phyloP scores from a whole-genome alignment of 2,329 filamentous ascomycete species.

The Neurospora crassa region DNA sequence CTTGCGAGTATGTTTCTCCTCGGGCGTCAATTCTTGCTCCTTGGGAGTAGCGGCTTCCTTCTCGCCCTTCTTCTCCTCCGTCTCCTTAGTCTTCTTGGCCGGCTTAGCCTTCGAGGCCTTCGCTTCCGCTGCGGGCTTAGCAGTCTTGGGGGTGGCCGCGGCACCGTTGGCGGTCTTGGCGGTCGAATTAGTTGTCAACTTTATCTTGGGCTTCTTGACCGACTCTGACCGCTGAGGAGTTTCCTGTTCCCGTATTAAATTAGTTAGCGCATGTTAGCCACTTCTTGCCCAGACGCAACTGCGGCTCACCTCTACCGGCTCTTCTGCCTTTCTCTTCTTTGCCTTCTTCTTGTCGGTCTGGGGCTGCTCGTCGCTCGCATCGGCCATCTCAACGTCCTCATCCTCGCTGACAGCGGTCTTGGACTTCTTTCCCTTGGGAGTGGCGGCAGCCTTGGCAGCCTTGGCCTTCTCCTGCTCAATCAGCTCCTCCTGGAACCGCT shows the following conservation, averaged over 20 bases:
- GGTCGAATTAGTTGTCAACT: conserved; percentile 53
- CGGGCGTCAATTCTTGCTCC: conserved; percentile 47
- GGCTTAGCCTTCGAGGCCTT: conserved; percentile 29
- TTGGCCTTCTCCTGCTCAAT: conserved; percentile 45
- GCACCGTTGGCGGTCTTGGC: conserved; percentile 60
- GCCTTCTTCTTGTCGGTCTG: conserved; percentile 38
- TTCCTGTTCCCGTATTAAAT: conserved; percentile 23
- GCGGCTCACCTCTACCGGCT: conserved; percentile 56
- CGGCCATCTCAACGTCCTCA: conserved; percentile 52
- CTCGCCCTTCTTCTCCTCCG: conserved; percentile 47
- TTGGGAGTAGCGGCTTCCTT: conserved; percentile 35
- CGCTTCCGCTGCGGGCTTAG: conserved; percentile 42
- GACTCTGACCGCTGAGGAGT: conserved; percentile 50
- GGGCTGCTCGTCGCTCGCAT: conserved; percentile 45
- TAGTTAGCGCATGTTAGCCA: not conserved
- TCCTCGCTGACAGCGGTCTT: conserved; percentile 44
- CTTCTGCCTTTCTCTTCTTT: conserved; percentile 83
- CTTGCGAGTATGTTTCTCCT: conserved; percentile 50
- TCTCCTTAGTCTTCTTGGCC: conserved; percentile 46
- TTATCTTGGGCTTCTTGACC: conserved; percentile 60
- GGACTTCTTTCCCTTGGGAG: conserved; percentile 40
- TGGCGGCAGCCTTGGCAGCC: conserved; percentile 32
- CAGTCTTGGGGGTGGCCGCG: conserved; percentile 40
- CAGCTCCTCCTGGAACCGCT: conserved; percentile 57
- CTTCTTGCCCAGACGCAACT: too few relatives aligned